Conservation (phyloP, 352 stramenopile genomes). For the Pythium utonaiense region DNA sequence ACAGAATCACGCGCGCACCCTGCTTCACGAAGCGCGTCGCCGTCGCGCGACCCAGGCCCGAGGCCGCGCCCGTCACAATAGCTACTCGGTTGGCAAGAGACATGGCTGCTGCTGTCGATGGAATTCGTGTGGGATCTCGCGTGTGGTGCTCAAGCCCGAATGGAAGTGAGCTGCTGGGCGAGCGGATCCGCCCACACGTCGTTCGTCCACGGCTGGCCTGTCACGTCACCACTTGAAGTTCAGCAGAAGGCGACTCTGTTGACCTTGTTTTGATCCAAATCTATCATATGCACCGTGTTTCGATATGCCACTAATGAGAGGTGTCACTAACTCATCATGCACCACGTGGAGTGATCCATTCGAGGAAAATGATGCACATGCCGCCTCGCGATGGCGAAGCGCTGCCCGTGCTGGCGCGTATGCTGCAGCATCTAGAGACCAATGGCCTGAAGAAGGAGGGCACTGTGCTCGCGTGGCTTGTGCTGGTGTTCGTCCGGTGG, state of each 20-base stretch:
- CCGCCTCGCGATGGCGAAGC: not conserved
- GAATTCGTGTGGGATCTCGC: not conserved
- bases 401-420: constrained; percentile 38
- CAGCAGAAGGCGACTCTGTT: not conserved
- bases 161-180: not conserved
- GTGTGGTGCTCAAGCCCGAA: not conserved
- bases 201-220: constrained; percentile 7
- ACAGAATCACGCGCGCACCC: constrained; percentile 90
- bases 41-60: constrained; percentile 91
- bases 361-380: not conserved
- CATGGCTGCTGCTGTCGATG: constrained; percentile 29
- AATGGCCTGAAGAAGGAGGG: constrained; percentile 48
- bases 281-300: not conserved
- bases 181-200: not conserved
- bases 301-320: not conserved
- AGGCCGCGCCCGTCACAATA: constrained; percentile 91
- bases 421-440: constrained; percentile 49
- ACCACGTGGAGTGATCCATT: not conserved
- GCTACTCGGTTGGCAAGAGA: constrained; percentile 66
- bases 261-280: no score
- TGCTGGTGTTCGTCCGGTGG: constrained; percentile 68
- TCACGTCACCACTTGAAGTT: constrained; percentile 26
- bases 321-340: not conserved
- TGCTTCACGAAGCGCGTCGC: constrained; percentile 87
- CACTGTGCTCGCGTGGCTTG: constrained; percentile 42